Percentiles rank a stretch among this genome's conserved stretches.
phyloP scores from a whole-genome alignment of 257 asterid genomes.

The Solanum neorickii region DNA sequence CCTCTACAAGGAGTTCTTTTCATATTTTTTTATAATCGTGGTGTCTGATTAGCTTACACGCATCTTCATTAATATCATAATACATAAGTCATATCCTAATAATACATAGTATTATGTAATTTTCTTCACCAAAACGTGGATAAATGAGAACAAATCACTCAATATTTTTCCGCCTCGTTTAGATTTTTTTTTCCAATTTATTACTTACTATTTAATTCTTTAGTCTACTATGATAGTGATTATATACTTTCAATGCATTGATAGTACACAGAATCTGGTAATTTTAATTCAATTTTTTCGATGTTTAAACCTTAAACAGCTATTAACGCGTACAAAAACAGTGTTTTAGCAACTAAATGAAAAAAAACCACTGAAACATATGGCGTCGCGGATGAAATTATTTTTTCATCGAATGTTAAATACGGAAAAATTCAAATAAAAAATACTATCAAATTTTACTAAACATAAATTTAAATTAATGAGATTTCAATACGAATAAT shows the following conservation, averaged over 20 bases:
- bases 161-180: fast-evolving
- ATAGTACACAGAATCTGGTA: not conserved
- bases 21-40: not conserved
- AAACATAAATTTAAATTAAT: not conserved
- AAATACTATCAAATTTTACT: fast-evolving
- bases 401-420: too few relatives aligned
- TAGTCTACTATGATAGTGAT: not conserved
- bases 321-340: not conserved
- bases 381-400: fast-evolving
- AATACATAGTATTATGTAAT: not conserved
- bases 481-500: not conserved
- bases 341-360: not conserved
- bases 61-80: not conserved
- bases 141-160: fast-evolving
- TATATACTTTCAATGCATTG: not conserved
- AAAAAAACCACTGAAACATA: not conserved
- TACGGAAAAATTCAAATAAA: not conserved
- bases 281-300: not conserved
- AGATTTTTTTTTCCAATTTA: not conserved
- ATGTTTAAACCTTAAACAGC: not conserved
- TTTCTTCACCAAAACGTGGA: not conserved
- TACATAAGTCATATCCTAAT: fast-evolving
- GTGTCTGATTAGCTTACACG: not conserved
- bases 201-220: not conserved
- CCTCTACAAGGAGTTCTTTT: not conserved